Evolutionary conservation across 2,329 filamentous ascomycete species (phyloP).

Genomic region (Trichocomaceae sp.): DNA sequence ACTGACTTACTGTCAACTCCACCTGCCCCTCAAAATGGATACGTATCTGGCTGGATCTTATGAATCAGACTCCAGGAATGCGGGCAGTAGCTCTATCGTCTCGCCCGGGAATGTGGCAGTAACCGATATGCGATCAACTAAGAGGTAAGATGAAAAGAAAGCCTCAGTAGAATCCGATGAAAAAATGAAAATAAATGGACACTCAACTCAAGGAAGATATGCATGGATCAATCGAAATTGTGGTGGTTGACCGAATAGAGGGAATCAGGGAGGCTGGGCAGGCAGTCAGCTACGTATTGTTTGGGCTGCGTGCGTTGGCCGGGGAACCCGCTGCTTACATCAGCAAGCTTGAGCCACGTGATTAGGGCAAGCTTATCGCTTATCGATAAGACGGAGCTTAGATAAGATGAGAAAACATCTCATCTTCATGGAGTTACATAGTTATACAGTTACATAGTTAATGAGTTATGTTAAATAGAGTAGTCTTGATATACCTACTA

Average conservation of each 20-base stretch:
- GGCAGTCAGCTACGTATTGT: conserved; percentile 21
- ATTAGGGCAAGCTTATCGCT: neutral
- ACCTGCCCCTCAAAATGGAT: neutral
- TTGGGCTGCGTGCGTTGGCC: conserved; percentile 18
- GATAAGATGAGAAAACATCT: too few relatives aligned
- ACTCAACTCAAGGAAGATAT: conserved; percentile 6
- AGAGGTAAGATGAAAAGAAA: neutral
- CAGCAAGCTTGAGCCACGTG: conserved; percentile 9
- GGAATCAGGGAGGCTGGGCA: conserved; percentile 30
- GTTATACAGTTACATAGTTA: too few relatives aligned
- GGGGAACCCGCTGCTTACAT: conserved; percentile 24
- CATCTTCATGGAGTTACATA: too few relatives aligned
- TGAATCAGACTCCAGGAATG: conserved; percentile 5
- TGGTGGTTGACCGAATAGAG: conserved; percentile 29
- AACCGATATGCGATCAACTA: conserved; percentile 14
- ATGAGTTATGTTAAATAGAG: too few relatives aligned
- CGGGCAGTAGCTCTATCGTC: conserved; percentile 9
- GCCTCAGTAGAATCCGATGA: neutral
- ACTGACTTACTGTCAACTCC: conserved; percentile 2
- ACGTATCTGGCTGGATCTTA: neutral
- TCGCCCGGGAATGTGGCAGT: neutral
- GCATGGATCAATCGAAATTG: conserved; percentile 19
- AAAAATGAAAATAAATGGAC: neutral
- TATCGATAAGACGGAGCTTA: neutral
- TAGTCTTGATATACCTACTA: too few relatives aligned